Base-by-base conservation (phyloP, 139 green algal species). In the Micractinium sp. region DNA sequence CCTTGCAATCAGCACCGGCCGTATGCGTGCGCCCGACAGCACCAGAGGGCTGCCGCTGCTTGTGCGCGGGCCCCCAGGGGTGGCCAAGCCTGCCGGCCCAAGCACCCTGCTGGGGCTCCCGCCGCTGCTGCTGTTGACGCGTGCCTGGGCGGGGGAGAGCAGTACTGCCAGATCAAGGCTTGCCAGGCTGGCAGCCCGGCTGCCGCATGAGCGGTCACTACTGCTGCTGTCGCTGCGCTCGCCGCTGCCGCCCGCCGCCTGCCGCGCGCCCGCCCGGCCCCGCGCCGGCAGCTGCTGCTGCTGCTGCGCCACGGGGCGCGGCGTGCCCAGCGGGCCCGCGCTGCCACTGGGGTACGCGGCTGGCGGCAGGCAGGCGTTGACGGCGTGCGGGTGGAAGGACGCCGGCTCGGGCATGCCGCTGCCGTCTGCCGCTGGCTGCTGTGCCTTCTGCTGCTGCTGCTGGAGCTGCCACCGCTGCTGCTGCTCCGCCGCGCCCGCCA, bases 341-440 rank as follows among this genome's bases (percentile, higher is more conserved):
- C 78, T 66, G 14, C 29, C 78, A 18, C 31, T 47, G 7, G 78
- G 53, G 78, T 84, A 84, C 41, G 78, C 78, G 1, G 78, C 78
- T 2, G 41, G 29, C 29, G 78, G 78, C 78, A 84, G 41, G 78
- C 78, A 84, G 29, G 78, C 78, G 18, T 84, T 84, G 1, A 84
- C 74, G 27, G 74, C 74, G 18, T 33, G 16, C 16, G 74, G 16
- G n/a, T 36, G 23, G 74, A 80, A 80, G 33, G 35, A 36, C 16
- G 19, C 12, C 1, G 74, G 78, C 78, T 39, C 77, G 14, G 77
- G 13, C 2, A 56, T 56, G 77, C 71, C 9, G 22, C 27, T 18
- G 29, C n/a, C 38, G 14, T 1, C 78, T 14, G 13, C 41, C 27
- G 9, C 78, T 39, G 41, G 77, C 77, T 36, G 77, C 39, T 22